Evolutionary conservation across 2,329 filamentous ascomycete species (phyloP).

Genomic region (Alternaria sp.): DNA sequence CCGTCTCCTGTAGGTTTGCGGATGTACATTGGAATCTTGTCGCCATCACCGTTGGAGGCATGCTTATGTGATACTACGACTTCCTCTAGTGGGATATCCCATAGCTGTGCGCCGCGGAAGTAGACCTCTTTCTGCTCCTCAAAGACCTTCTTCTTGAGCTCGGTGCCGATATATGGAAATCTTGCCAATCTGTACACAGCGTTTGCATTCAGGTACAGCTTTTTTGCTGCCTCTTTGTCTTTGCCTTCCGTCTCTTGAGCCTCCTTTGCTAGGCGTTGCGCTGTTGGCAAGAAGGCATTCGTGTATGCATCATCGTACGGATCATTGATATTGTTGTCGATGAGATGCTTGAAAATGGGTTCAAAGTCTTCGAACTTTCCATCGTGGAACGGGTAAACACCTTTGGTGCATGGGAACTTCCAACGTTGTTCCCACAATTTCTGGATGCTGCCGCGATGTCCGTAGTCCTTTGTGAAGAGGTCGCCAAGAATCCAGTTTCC

Average conservation of each 20-base stretch:
- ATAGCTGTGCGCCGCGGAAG: conserved; percentile 59
- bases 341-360: conserved; percentile 58
- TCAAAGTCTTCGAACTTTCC: conserved; percentile 73
- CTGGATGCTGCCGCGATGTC: conserved; percentile 44
- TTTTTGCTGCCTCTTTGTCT: conserved; percentile 62
- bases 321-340: conserved; percentile 68
- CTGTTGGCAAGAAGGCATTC: conserved; percentile 66
- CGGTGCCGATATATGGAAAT: conserved; percentile 66
- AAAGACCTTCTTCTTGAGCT: conserved; percentile 68
- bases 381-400: conserved; percentile 78
- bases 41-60: conserved; percentile 61
- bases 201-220: conserved; percentile 73
- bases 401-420: conserved; percentile 48
- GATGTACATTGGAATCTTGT: conserved; percentile 70
- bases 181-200: conserved; percentile 76
- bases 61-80: conserved; percentile 67
- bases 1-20: conserved; percentile 60
- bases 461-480: conserved; percentile 49
- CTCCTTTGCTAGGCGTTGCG: conserved; percentile 62
- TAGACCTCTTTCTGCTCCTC: conserved; percentile 71
- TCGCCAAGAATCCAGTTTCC: conserved; percentile 48
- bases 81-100: conserved; percentile 66
- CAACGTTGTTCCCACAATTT: conserved; percentile 48
- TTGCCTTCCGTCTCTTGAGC: conserved; percentile 47
- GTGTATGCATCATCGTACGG: conserved; percentile 72